phyloP scores from a whole-genome alignment of 2,329 filamentous ascomycete species.

The Cladosporium oxysporum region DNA sequence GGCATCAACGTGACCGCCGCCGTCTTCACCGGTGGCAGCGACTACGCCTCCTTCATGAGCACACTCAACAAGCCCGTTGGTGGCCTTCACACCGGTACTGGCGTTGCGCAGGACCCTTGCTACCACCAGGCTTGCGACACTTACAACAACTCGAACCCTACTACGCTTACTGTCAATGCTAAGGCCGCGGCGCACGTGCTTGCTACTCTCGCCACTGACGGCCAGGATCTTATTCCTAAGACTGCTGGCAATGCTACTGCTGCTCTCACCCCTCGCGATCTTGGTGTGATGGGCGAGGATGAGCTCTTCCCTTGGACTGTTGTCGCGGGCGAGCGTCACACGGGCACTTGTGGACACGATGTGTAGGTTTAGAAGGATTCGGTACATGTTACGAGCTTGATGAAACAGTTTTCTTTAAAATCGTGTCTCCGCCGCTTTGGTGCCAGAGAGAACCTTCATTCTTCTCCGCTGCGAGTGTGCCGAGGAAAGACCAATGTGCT shows the following conservation, averaged over 20 bases:
- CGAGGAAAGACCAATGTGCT: too few species aligned
- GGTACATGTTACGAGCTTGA: too few species aligned
- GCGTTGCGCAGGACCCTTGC: conserved; percentile 40
- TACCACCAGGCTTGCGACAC: conserved; percentile 42
- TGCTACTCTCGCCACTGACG: conserved; percentile 23
- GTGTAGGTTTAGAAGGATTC: too few species aligned
- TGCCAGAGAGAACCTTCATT: too few species aligned
- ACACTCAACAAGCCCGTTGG: conserved; percentile 41
- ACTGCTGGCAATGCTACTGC: conserved; percentile 40
- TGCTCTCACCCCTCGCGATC: conserved; percentile 26
- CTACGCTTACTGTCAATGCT: conserved; percentile 19
- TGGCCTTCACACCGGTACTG: conserved; percentile 42
- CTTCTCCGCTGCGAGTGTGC: too few species aligned
- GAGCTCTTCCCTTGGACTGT: conserved; percentile 21
- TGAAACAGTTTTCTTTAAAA: too few species aligned
- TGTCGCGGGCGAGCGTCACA: conserved; percentile 20
- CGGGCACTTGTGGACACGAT: conserved; percentile 19
- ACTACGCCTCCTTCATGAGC: conserved; percentile 42
- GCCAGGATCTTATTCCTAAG: conserved; percentile 41
- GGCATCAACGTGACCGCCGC: conserved; percentile 37
- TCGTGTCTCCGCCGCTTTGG: too few species aligned
- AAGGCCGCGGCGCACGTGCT: conserved; percentile 20
- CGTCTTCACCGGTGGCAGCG: conserved; percentile 40
- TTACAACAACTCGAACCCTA: conserved; percentile 36
- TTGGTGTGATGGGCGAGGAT: conserved; percentile 15